phyloP scores from a whole-genome alignment of 768 basidiomycete genomes.

The Trametes sanguinea region DNA sequence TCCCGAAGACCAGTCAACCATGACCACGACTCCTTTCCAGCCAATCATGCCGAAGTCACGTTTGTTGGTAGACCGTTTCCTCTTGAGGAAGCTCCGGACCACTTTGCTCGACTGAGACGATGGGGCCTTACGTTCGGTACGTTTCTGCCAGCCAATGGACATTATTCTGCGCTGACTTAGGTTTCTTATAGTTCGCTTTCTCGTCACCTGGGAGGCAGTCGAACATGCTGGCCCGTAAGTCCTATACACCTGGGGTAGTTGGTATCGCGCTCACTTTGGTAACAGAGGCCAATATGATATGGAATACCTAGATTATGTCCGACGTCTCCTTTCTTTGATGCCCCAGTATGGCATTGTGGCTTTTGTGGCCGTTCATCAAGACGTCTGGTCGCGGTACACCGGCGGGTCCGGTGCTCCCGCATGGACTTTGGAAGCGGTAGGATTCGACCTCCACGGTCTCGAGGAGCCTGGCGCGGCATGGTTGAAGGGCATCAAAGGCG shows the following conservation, averaged over 20 bases:
- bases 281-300: slow-evolving; percentile 79
- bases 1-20: slow-evolving; percentile 63
- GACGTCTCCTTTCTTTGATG: slow-evolving; percentile 62
- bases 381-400: slow-evolving; percentile 93
- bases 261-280: background rate
- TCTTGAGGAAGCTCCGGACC: slow-evolving; percentile 82
- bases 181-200: slow-evolving; percentile 68
- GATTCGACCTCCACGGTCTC: slow-evolving; percentile 79
- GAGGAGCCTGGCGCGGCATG: slow-evolving; percentile 88
- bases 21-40: slow-evolving; percentile 67
- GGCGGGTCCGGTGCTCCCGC: slow-evolving; percentile 97
- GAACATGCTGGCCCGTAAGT: slow-evolving; percentile 93
- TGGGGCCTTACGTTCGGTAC: slow-evolving; percentile 89
- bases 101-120: slow-evolving; percentile 74
- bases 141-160: slow-evolving; percentile 31
- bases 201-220: slow-evolving; percentile 96
- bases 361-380: slow-evolving; percentile 86
- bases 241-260: background rate
- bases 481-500: slow-evolving; percentile 75
- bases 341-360: slow-evolving; percentile 73
- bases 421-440: slow-evolving; percentile 88
- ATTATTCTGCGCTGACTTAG: background rate
- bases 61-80: slow-evolving; percentile 94
- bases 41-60: slow-evolving; percentile 62
- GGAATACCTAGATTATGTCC: slow-evolving; percentile 81